These are phyloP conservation scores for Puccinia novopanici DNA, from an alignment of 1,284 basidiomycete species.

Conservation along the genomic window DNA sequence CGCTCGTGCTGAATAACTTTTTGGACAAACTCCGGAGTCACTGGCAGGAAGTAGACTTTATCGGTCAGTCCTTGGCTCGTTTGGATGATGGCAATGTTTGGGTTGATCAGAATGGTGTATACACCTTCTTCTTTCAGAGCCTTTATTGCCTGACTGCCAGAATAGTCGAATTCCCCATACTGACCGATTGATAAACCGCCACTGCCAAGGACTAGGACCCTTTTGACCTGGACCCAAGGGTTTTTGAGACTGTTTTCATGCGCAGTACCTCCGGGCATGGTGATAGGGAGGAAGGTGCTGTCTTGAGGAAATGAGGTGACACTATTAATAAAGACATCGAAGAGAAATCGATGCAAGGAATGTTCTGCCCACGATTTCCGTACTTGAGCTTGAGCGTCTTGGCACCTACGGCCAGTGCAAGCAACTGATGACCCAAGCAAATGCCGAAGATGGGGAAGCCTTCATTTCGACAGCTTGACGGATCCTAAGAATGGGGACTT, in stretches of 20 bases:
- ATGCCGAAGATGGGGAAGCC: conserved; percentile 94
- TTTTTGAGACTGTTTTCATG: conserved; percentile 77
- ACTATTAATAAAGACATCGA: conserved; percentile 93
- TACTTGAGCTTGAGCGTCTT: conserved; percentile 98
- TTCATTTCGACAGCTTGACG: conserved; percentile 71
- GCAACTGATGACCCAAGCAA: conserved; percentile 95
- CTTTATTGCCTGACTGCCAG: conserved; percentile 98
- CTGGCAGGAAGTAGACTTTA: conserved; percentile 98
- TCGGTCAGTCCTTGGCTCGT: conserved; percentile 96
- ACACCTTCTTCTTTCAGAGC: conserved; percentile 98
- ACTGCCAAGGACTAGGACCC: conserved; percentile 96
- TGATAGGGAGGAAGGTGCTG: conserved; percentile 66
- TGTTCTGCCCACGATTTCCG: conserved; percentile 97
- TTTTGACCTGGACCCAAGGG: conserved; percentile 77
- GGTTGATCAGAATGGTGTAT: conserved; percentile 96
- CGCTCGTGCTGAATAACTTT: conserved; percentile 98
- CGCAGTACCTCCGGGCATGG: conserved; percentile 82
- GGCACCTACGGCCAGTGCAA: conserved; percentile 91
- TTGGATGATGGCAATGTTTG: conserved; percentile 99
- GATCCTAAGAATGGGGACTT: conserved; percentile 72
- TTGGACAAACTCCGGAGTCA: conserved; percentile 94
- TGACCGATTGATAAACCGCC: conserved; percentile 97
- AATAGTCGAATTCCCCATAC: conserved; percentile 99
- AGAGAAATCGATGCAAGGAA: conserved; percentile 98
- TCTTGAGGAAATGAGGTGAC: conserved; percentile 70